A percentile compares a stretch with the other conserved stretches of the same genome.
phyloP scores from a whole-genome alignment of 371 early-diverging fungal species.

The Nematocida sp. region DNA sequence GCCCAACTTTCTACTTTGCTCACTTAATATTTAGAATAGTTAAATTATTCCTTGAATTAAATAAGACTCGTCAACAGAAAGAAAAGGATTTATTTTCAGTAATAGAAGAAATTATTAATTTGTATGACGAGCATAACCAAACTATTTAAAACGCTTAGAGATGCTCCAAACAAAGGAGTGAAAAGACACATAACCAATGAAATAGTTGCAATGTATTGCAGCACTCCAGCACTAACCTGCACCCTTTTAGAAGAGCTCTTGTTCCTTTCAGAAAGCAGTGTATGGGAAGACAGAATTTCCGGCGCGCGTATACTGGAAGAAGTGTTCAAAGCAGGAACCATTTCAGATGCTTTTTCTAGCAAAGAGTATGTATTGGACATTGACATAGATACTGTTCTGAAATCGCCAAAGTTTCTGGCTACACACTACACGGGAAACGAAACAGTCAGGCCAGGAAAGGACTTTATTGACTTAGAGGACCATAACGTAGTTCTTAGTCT shows the following conservation, averaged over 20 bases:
- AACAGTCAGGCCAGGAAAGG: constrained; percentile 20
- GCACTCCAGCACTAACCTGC: not conserved
- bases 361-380: constrained; percentile 2
- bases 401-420: constrained; percentile 44
- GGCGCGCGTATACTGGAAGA: constrained; percentile 50
- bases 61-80: not conserved
- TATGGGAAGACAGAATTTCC: constrained; percentile 48
- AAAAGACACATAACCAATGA: constrained; percentile 64
- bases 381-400: constrained; percentile 12
- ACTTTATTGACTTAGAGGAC: constrained; percentile 56
- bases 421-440: constrained; percentile 27
- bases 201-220: constrained; percentile 47
- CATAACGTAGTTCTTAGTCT: constrained; percentile 56
- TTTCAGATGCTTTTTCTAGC: constrained; percentile 27
- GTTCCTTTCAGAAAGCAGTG: constrained; percentile 26
- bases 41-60: too few species aligned
- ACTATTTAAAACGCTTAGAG: constrained; percentile 65
- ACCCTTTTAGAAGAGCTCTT: constrained; percentile 26
- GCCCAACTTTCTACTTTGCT: too few species aligned
- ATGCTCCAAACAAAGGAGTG: constrained; percentile 47
- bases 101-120: constrained; percentile 52
- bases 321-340: constrained; percentile 18
- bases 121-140: constrained; percentile 63
- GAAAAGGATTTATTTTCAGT: constrained; percentile 29
- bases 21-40: too few species aligned